A percentile compares a stretch with the other conserved stretches of the same genome.
phyloP scores from a whole-genome alignment of 352 stramenopile species.

The Elongisporangium senticosum region DNA sequence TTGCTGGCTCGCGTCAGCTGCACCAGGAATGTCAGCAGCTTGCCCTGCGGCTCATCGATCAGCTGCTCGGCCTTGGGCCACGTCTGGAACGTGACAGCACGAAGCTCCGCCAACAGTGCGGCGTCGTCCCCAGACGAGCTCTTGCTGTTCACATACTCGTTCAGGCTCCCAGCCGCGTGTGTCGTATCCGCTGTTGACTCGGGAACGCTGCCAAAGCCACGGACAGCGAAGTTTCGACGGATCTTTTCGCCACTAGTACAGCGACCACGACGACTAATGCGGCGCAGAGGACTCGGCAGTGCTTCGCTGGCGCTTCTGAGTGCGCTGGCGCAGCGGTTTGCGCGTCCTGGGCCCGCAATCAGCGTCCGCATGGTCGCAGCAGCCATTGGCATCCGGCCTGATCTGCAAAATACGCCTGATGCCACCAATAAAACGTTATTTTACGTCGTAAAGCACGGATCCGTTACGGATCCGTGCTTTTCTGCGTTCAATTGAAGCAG shows the following conservation, averaged over 20 bases:
- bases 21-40: slow-evolving; percentile 68
- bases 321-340: not conserved
- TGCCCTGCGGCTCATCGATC: slow-evolving; percentile 52
- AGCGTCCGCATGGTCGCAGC: not conserved
- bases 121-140: slow-evolving; percentile 16
- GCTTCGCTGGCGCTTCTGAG: not conserved
- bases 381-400: not conserved
- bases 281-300: not conserved
- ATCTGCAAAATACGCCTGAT: not conserved
- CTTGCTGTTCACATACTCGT: slow-evolving; percentile 14
- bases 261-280: not conserved
- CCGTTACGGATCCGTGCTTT: not conserved
- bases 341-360: not conserved
- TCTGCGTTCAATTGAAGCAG: not conserved
- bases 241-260: not conserved
- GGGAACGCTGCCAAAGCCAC: not conserved
- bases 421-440: not conserved
- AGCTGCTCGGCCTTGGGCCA: slow-evolving; percentile 57
- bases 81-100: slow-evolving; percentile 22
- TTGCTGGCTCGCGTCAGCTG: slow-evolving; percentile 61
- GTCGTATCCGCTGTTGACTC: not conserved
- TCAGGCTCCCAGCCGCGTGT: slow-evolving; percentile 3
- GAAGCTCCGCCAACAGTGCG: slow-evolving; percentile 31
- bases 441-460: not conserved
- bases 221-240: not conserved